Evolutionary conservation across 768 basidiomycete genomes (phyloP), one percentile per base, ranked within the genome.

Genomic region (Amanita jacksonii): DNA sequence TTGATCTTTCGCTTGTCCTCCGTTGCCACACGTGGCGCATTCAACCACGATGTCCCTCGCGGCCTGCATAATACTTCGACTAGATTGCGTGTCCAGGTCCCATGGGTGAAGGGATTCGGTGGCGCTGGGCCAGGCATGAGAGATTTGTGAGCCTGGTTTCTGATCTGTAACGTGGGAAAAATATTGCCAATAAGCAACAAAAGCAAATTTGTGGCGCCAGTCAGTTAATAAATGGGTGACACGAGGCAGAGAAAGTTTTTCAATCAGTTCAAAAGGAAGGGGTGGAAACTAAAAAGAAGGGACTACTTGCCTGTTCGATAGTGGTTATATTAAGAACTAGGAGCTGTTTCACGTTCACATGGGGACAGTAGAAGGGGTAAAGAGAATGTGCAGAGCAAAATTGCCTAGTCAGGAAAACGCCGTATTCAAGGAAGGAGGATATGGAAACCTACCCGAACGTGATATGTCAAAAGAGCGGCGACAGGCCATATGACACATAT

Each of bases 221-320:
- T 41, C 20, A 16, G 22, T 41, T 24, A 23, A 43, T 9, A 35
- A 35, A 43, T 5, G 33, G 23, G 22, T 41, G 27, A 12, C 7
- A 12, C 32, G 27, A 22, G 28, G n/a, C 7, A 15, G 20, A 20
- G 33, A 36, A 8, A 7, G 18, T 2, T 15, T 36, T 36, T 19
- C 9, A 31, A 45, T 37, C 31, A 32, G 31, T 31, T 18, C 38
- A 34, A 16, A 18, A 25, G 33, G 19, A 34, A 41, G 40, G 22
- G 19, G 44, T 43, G 13, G 22, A 25, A 41, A 35, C 57, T 15
- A 10, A 15, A 16, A 22, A 25, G n/a, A n/a, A n/a, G n/a, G n/a
- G n/a, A n/a, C n/a, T n/a, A 43, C 77, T 61, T 59, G 85, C 85
- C 74, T 91, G 89, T 66, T 97, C 93, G 49, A 97, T 91, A n/a